A percentile compares a stretch with the other conserved stretches of the same genome.
These are phyloP conservation scores for Rhodamnia rubescens DNA, from an alignment of 345 rosid species.

Conservation along the genomic window DNA sequence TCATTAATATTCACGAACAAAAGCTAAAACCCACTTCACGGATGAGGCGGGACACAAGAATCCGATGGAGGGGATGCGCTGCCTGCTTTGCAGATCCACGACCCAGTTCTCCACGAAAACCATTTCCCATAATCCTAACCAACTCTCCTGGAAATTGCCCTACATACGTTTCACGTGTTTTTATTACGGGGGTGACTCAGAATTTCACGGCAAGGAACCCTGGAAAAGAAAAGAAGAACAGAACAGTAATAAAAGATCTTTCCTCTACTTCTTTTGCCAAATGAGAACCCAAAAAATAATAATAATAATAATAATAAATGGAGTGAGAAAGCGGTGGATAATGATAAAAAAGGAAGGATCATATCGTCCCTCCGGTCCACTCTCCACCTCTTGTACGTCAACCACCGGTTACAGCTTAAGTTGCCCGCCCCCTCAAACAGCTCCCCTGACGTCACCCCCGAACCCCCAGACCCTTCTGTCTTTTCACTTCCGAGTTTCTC, in stretches of 20 bases:
- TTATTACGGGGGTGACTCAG: neutral
- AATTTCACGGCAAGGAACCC: neutral
- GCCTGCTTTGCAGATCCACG: neutral
- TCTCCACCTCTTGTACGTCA: neutral
- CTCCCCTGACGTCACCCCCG: neutral
- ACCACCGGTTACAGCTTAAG: neutral
- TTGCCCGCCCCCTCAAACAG: neutral
- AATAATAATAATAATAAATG: neutral
- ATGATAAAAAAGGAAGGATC: neutral
- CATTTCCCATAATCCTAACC: neutral
- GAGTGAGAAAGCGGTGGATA: neutral
- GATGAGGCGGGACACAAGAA: neutral
- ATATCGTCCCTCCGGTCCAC: neutral
- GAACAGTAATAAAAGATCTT: neutral
- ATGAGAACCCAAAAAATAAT: neutral
- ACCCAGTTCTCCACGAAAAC: neutral
- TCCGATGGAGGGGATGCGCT: neutral
- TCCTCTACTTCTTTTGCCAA: neutral
- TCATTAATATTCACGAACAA: neutral
- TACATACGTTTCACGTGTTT: neutral
- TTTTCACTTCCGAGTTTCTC: neutral
- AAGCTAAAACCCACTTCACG: neutral
- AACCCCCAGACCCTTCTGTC: neutral
- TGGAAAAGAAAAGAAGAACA: neutral
- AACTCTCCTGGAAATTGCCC: neutral